Evolutionary conservation across 495 filamentous ascomycete species (phyloP).

Genomic region (Podospora sp.): DNA sequence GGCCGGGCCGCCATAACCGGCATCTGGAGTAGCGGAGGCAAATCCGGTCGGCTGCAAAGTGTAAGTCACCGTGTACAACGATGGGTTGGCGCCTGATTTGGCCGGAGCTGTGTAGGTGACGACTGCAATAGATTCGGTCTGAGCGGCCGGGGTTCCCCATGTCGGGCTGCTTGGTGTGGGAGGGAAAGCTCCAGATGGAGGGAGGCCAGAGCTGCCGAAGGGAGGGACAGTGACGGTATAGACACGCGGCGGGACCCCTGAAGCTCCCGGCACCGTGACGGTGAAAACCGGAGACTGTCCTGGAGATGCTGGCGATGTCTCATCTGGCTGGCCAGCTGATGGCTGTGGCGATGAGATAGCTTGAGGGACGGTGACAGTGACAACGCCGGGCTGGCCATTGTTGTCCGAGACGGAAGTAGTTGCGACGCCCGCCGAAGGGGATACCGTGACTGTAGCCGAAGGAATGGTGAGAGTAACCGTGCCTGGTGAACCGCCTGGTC

Average conservation of each 20-base stretch:
- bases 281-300: background rate
- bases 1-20: background rate
- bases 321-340: background rate
- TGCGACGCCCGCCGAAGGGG: background rate
- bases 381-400: background rate
- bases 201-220: background rate
- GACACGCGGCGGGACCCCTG: background rate
- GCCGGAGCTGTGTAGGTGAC: constrained; percentile 31
- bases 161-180: constrained; percentile 1
- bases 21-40: background rate
- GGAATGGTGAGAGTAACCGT: constrained; percentile 20
- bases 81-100: constrained; percentile 2
- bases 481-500: background rate
- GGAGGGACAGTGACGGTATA: background rate
- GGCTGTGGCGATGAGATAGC: background rate
- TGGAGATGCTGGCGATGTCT: background rate
- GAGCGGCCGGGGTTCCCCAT: background rate
- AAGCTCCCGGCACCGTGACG: background rate
- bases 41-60: constrained; percentile 13
- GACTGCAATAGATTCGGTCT: constrained; percentile 12
- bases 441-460: background rate
- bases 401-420: background rate
- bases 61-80: constrained; percentile 31
- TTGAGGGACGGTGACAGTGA: constrained; percentile 6
- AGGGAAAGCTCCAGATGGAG: constrained; percentile 5